These are phyloP conservation scores for Pseudogymnoascus sp. DNA, from an alignment of 2,329 filamentous ascomycete genomes.

Conservation along the genomic window DNA sequence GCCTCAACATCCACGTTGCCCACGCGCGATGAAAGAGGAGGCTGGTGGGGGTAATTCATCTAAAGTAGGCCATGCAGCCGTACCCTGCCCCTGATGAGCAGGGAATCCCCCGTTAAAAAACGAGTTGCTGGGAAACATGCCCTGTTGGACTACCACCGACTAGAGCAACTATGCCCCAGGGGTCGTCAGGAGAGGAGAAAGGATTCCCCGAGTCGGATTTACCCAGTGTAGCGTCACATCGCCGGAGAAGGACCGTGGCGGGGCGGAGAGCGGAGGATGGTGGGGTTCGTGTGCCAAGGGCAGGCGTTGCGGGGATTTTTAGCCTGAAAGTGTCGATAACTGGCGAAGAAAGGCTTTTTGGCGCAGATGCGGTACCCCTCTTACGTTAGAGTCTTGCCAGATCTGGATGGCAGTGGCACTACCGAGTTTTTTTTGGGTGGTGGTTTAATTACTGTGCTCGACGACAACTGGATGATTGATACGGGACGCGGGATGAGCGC, in stretches of 20 bases:
- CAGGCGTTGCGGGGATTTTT: neutral
- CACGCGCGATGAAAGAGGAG: slow-evolving; percentile 4
- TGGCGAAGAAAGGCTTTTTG: slow-evolving; percentile 4
- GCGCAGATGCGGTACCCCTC: neutral
- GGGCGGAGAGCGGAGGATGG: neutral
- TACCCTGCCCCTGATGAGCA: neutral
- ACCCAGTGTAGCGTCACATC: neutral
- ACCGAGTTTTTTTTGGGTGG: neutral
- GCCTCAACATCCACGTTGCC: neutral
- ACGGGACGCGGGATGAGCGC: neutral
- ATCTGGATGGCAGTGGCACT: neutral
- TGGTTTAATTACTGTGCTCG: neutral
- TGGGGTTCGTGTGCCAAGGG: neutral
- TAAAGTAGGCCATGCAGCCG: slow-evolving; percentile 3
- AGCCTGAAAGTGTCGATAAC: neutral
- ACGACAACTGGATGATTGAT: neutral
- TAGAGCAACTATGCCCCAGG: neutral
- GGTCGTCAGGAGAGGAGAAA: slow-evolving; percentile 4
- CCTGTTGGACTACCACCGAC: neutral
- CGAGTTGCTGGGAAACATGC: neutral
- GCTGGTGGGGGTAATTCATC: slow-evolving; percentile 7
- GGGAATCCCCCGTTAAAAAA: slow-evolving; percentile 1
- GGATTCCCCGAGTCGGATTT: slow-evolving; percentile 4
- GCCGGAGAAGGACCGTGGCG: neutral
- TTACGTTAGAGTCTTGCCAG: neutral